phyloP scores from a whole-genome alignment of 2,329 filamentous ascomycete genomes.

The Penicillium psychrosexuale region DNA sequence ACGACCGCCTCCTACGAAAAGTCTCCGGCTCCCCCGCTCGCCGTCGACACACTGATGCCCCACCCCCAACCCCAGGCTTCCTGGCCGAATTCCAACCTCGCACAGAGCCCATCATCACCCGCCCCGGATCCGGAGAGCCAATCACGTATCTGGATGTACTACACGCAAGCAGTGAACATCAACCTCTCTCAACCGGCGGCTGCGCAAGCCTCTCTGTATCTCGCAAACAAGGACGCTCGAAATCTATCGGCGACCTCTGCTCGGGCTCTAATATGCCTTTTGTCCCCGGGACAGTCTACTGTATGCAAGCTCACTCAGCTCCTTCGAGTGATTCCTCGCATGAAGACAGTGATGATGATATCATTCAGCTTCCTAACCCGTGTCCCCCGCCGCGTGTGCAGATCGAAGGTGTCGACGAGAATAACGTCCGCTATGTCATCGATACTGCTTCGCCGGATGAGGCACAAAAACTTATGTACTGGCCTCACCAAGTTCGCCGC shows the following conservation, averaged over 20 bases:
- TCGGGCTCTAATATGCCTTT: constrained; percentile 10
- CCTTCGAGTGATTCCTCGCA: constrained; percentile 22
- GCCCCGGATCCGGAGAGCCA: constrained; percentile 13
- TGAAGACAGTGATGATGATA: constrained; percentile 35
- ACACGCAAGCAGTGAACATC: constrained; percentile 20
- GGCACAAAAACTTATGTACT: constrained; percentile 33
- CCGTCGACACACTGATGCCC: constrained; percentile 43
- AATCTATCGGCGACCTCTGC: constrained; percentile 10
- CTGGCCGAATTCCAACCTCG: constrained; percentile 21
- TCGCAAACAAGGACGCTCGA: constrained; percentile 12
- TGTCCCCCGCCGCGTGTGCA: constrained; percentile 24
- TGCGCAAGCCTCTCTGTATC: constrained; percentile 1
- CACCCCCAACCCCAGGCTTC: constrained; percentile 33
- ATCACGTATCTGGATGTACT: constrained; percentile 33
- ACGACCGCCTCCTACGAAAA: constrained; percentile 19
- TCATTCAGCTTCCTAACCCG: constrained; percentile 35
- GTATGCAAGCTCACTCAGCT: constrained; percentile 34
- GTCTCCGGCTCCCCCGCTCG: constrained; percentile 22
- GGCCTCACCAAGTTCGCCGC: constrained; percentile 23
- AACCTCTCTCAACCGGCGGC: not conserved
- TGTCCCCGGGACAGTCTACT: constrained; percentile 28
- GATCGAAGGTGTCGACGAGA: constrained; percentile 34
- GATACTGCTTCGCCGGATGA: constrained; percentile 25
- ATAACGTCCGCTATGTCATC: constrained; percentile 35
- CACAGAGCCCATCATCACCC: not conserved